phyloP scores from a whole-genome alignment of 1,139 yeast genomes.

The Saccharomyces hybrid region DNA sequence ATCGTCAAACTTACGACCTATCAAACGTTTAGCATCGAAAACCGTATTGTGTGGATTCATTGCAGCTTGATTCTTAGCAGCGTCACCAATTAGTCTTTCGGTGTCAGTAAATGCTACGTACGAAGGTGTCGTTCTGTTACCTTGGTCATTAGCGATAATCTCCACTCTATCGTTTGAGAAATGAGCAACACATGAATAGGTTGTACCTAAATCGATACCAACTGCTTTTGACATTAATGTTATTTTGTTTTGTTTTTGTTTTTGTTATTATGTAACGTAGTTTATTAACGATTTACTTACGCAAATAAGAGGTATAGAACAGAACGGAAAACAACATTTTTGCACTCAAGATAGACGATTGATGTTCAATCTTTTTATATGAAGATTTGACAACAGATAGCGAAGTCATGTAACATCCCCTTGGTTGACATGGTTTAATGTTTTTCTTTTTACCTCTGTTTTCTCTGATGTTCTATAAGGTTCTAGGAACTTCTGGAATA shows the following conservation, averaged over 20 bases:
- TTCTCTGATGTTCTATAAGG: constrained; percentile 4
- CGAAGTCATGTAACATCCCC: neutral
- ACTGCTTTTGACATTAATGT: constrained; percentile 55
- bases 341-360: neutral
- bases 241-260: constrained; percentile 8
- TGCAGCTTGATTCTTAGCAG: constrained; percentile 68
- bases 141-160: constrained; percentile 64
- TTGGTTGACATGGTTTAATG: neutral
- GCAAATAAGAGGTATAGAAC: too few relatives aligned
- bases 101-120: constrained; percentile 63
- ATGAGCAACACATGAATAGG: constrained; percentile 78
- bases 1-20: constrained; percentile 57
- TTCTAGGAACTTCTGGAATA: constrained; percentile 5
- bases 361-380: too few relatives aligned
- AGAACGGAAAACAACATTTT: neutral
- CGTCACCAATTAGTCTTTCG: constrained; percentile 64
- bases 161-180: constrained; percentile 65
- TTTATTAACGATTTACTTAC: too few relatives aligned
- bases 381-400: too few relatives aligned
- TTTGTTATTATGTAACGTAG: neutral
- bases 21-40: constrained; percentile 62
- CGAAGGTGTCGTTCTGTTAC: constrained; percentile 66
- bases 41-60: constrained; percentile 61
- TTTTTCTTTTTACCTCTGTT: neutral
- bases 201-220: constrained; percentile 82